These are phyloP conservation scores for Chlorociboria aeruginascens DNA, from an alignment of 495 filamentous ascomycete genomes.

Conservation along the genomic window DNA sequence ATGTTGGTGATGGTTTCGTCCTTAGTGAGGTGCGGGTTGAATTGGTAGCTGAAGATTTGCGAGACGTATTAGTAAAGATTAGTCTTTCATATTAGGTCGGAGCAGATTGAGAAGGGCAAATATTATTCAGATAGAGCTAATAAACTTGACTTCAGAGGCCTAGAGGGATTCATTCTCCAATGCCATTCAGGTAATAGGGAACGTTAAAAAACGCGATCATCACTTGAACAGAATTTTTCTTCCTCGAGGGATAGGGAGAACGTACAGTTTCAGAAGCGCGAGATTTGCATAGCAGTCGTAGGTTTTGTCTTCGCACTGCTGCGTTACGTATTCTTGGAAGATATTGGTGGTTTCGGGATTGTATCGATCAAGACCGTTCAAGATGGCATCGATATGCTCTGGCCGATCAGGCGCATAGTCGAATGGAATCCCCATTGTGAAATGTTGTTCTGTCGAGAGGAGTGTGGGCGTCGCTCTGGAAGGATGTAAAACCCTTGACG, in stretches of 20 bases:
- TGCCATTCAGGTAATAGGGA: conserved; percentile 94
- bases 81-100: neutral
- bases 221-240: conserved; percentile 25
- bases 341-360: conserved; percentile 92
- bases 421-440: conserved; percentile 35
- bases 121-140: conserved; percentile 55
- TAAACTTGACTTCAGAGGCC: conserved; percentile 35
- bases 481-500: neutral
- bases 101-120: conserved; percentile 3
- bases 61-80: neutral
- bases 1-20: conserved; percentile 96
- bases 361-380: conserved; percentile 93
- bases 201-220: conserved; percentile 72
- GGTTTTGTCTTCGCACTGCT: conserved; percentile 89
- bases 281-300: conserved; percentile 95
- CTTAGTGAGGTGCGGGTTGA: conserved; percentile 96
- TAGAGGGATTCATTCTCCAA: conserved; percentile 35
- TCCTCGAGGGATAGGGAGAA: conserved; percentile 17
- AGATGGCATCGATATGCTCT: conserved; percentile 78
- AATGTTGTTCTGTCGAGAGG: neutral
- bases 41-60: conserved; percentile 69
- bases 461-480: neutral
- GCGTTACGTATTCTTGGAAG: conserved; percentile 88
- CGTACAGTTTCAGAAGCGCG: conserved; percentile 94
- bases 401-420: conserved; percentile 55